Evolutionary conservation across 305 asterid species (phyloP).

Genomic region (Euphrasia arctica): DNA sequence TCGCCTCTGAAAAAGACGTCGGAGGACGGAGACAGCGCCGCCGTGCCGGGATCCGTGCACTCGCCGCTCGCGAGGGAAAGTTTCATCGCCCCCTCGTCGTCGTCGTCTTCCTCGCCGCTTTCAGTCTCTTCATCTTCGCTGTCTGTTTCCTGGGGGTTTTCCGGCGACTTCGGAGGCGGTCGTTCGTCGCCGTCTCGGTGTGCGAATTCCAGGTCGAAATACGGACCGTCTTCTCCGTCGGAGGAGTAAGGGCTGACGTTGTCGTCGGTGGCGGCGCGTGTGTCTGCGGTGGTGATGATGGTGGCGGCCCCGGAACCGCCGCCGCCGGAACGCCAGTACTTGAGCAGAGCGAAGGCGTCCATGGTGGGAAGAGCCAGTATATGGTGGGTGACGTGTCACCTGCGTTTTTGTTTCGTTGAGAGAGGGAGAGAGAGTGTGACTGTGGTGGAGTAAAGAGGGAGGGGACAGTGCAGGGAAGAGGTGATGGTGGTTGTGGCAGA

Average conservation of each 20-base stretch:
- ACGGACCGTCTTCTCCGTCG: slow-evolving; percentile 51
- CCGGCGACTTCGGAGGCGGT: slow-evolving; percentile 7
- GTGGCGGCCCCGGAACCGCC: slow-evolving; percentile 22
- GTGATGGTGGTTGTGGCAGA: background rate
- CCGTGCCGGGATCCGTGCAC: slow-evolving; percentile 27
- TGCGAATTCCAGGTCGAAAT: slow-evolving; percentile 49
- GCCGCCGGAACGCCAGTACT: slow-evolving; percentile 40
- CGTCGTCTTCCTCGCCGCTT: slow-evolving; percentile 28
- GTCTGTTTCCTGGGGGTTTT: slow-evolving; percentile 21
- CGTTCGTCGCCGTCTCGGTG: slow-evolving; percentile 33
- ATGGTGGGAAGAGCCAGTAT: slow-evolving; percentile 57
- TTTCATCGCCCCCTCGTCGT: slow-evolving; percentile 36
- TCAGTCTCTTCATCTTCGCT: slow-evolving; percentile 23
- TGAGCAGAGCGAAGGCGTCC: slow-evolving; percentile 53
- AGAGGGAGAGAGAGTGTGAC: slow-evolving; percentile 20
- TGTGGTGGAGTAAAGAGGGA: slow-evolving; percentile 16
- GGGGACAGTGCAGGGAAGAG: background rate
- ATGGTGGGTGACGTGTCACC: slow-evolving; percentile 5
- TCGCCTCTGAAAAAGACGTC: slow-evolving; percentile 52
- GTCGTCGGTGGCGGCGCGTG: slow-evolving; percentile 25
- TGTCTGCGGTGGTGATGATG: slow-evolving; percentile 16
- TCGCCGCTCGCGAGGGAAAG: slow-evolving; percentile 35
- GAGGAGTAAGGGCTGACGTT: slow-evolving; percentile 35
- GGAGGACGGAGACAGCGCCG: slow-evolving; percentile 44
- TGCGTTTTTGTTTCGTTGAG: background rate